phyloP scores from a whole-genome alignment of 2,329 filamentous ascomycete genomes.

The Penicillium brevicompactum region DNA sequence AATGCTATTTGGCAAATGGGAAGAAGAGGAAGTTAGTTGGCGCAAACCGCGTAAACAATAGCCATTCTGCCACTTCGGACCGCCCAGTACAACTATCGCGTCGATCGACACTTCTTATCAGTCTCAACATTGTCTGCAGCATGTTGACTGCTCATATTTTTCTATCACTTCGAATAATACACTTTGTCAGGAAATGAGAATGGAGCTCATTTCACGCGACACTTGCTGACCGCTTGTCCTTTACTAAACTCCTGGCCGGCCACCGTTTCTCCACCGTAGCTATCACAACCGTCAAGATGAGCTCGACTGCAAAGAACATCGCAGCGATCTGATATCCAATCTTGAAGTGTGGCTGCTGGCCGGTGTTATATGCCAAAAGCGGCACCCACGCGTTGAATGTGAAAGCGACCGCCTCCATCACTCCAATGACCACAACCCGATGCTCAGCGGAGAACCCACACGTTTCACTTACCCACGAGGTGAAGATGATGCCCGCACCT shows the following conservation, averaged over 20 bases:
- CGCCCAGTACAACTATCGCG: too few relatives aligned
- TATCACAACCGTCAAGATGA: conserved; percentile 17
- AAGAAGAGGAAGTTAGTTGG: too few relatives aligned
- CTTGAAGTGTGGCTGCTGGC: conserved; percentile 43
- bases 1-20: too few relatives aligned
- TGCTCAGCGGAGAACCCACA: conserved; percentile 52
- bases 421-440: conserved; percentile 52
- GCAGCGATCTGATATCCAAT: conserved; percentile 42
- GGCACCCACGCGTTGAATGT: conserved; percentile 51
- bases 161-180: too few relatives aligned
- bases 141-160: too few relatives aligned
- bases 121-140: too few relatives aligned
- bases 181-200: too few relatives aligned
- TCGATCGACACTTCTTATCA: too few relatives aligned
- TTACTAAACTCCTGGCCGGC: background rate
- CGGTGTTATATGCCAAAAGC: conserved; percentile 39
- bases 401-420: conserved; percentile 51
- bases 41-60: too few relatives aligned
- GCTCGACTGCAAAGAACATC: conserved; percentile 36
- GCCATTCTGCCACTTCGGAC: too few relatives aligned
- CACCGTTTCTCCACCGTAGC: conserved; percentile 2
- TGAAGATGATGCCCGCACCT: conserved; percentile 11
- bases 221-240: too few relatives aligned
- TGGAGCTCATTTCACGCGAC: too few relatives aligned
- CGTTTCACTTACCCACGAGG: conserved; percentile 52